Base-by-base conservation (phyloP, 208 protist genomes). In the Angomonas ambiguus region DNA sequence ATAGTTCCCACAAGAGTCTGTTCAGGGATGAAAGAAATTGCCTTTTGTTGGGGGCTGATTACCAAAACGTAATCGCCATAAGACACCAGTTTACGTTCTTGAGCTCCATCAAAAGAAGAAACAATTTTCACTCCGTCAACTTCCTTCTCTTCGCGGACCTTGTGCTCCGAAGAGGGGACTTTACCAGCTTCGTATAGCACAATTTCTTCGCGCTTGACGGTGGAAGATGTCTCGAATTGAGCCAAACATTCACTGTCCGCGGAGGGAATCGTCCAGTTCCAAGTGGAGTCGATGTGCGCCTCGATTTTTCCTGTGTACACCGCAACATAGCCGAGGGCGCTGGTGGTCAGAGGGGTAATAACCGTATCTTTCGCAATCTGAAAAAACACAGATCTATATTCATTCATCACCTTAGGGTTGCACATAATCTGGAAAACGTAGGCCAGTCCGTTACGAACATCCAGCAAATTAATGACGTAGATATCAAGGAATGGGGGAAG, bases 371-470 rank as follows among this genome's bases (percentile, higher is more conserved):
- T 72, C 24, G 83, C 86, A 3, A 90, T 77, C 41, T 92, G 68
- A 69, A 87, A 71, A 66, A 92, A 87, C 25, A 77, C 71, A n/a
- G 66, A 62, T 28, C 71, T 79, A 69, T 86, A 80, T 53, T 82
- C 55, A 31, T 76, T 70, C 78, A 89, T 82, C 2, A 86, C 76
- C 38, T 67, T 76, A n/a, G 78, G 76, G 57, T 73, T 85, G 65
- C 75, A 71, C 81, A 88, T 93, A n/a, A 93, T 86, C 65, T 93
- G 87, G 56, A 93, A 86, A 0, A 87, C 81, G 61, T 91, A 90
- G 2, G 87, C 87, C 45, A 93, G 49, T 25, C 82, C 77, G 45
- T 88, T 74, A 60, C 76, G 81, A 32, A 93, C 79, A 62, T 85
- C 79, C 60, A 88, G 56, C 16, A 93, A 71, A 71, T 90, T 93